A percentile compares a stretch with the other conserved stretches of the same genome.
phyloP scores from a whole-genome alignment of 208 protist species.

The Leishmania amazonensis region DNA sequence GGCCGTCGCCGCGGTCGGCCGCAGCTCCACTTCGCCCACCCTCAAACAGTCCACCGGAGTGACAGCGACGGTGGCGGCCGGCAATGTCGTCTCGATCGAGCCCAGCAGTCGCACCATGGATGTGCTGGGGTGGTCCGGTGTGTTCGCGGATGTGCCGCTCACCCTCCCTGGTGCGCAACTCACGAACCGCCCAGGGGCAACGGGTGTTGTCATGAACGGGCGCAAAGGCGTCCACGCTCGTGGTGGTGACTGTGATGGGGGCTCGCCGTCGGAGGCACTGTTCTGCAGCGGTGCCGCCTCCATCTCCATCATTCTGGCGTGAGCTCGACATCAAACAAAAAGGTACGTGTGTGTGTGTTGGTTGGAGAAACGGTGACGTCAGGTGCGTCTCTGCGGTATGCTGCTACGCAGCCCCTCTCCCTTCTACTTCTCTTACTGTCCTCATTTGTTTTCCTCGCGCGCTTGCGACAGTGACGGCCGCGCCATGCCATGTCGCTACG shows the following conservation, averaged over 20 bases:
- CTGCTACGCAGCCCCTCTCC: background rate
- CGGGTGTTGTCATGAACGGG: background rate
- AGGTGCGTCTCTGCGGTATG: background rate
- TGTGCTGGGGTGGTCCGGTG: constrained; percentile 56
- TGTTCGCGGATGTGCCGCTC: constrained; percentile 41
- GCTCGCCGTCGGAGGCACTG: background rate
- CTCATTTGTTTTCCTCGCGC: background rate
- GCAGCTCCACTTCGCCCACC: background rate
- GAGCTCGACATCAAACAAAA: background rate
- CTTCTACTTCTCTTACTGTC: background rate
- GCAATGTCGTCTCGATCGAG: background rate
- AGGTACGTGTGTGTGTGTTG: background rate
- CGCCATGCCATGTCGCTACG: too few relatives aligned
- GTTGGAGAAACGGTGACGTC: background rate
- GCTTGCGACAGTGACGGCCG: background rate
- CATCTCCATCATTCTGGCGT: constrained; percentile 22
- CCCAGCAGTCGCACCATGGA: background rate
- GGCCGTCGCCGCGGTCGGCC: background rate
- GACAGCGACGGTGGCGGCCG: background rate
- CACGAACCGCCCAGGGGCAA: background rate
- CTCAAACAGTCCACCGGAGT: background rate
- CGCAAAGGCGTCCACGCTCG: background rate
- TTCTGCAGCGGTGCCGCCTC: constrained; percentile 25
- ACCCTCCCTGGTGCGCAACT: constrained; percentile 32
- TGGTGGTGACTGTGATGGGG: background rate